phyloP scores from a whole-genome alignment of 345 rosid genomes.

The Arabidopsis suecica region DNA sequence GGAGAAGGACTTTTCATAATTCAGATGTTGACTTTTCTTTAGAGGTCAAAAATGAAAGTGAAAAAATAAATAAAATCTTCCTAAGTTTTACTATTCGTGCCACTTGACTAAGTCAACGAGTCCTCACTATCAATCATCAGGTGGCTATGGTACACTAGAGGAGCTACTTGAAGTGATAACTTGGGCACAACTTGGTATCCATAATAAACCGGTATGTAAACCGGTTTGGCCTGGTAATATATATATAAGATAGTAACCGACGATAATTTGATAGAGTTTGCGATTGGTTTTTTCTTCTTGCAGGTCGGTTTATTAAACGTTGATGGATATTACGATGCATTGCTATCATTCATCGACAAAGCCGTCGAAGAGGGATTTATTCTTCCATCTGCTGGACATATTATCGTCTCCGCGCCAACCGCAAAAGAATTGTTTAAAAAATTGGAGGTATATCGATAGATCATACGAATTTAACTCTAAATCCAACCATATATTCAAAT shows the following conservation, averaged over 20 bases:
- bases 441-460: slow-evolving; percentile 52
- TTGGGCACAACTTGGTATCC: slow-evolving; percentile 72
- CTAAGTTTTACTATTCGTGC: neutral
- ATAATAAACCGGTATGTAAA: slow-evolving; percentile 58
- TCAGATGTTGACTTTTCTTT: slow-evolving; percentile 33
- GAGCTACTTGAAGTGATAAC: slow-evolving; percentile 68
- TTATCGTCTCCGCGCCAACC: slow-evolving; percentile 54
- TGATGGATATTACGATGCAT: slow-evolving; percentile 59
- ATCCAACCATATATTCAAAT: neutral
- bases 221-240: neutral
- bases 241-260: neutral
- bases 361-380: slow-evolving; percentile 68
- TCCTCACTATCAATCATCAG: slow-evolving; percentile 42
- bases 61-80: neutral
- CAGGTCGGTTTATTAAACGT: slow-evolving; percentile 63
- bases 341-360: slow-evolving; percentile 63
- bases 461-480: neutral
- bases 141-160: slow-evolving; percentile 71
- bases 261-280: neutral
- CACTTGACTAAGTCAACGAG: slow-evolving; percentile 8
- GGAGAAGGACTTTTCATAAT: slow-evolving; percentile 11
- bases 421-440: slow-evolving; percentile 47
- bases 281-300: neutral
- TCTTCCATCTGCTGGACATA: slow-evolving; percentile 48
- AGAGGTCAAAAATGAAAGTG: slow-evolving; percentile 25